phyloP scores from a whole-genome alignment of 495 filamentous ascomycete species.

The Neurospora tetrasperma region DNA sequence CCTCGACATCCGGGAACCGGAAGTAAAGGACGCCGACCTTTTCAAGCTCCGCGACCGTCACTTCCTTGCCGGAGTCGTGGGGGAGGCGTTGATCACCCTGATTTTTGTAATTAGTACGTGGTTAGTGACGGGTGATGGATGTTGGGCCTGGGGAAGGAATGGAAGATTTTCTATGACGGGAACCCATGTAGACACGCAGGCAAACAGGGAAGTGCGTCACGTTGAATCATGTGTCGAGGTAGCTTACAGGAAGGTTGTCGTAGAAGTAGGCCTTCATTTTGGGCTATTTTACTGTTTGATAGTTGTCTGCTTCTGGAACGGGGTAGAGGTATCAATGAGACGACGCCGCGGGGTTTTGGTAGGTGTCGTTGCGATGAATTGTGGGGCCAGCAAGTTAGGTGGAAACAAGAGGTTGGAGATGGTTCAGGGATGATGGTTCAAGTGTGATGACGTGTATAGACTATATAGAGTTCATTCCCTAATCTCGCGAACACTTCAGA shows the following conservation, averaged over 20 bases:
- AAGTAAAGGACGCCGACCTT: slow-evolving; percentile 71
- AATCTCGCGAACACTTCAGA: not conserved
- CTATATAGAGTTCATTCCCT: not conserved
- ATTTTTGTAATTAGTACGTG: slow-evolving; percentile 19
- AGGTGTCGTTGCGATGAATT: not conserved
- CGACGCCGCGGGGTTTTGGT: not conserved
- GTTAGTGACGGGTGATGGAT: not conserved
- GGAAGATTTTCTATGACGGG: not conserved
- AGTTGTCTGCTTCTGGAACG: not conserved
- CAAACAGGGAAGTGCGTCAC: not conserved
- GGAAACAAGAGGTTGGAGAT: not conserved
- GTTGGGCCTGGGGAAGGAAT: not conserved
- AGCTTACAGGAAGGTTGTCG: slow-evolving; percentile 64
- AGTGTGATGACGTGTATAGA: not conserved
- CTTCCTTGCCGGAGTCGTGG: slow-evolving; percentile 69
- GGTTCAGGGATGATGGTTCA: not conserved
- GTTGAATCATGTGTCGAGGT: not conserved
- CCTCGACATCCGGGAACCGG: slow-evolving; percentile 49
- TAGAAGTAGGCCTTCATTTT: slow-evolving; percentile 78
- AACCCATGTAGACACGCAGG: slow-evolving; percentile 7
- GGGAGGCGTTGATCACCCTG: slow-evolving; percentile 88
- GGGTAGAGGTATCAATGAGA: not conserved
- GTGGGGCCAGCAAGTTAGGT: not conserved
- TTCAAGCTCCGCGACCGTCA: slow-evolving; percentile 51
- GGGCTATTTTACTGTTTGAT: not conserved